A percentile compares a stretch with the other conserved stretches of the same genome.
Conservation (phyloP, 2,329 filamentous ascomycete species). For the Neonectria sp. region DNA sequence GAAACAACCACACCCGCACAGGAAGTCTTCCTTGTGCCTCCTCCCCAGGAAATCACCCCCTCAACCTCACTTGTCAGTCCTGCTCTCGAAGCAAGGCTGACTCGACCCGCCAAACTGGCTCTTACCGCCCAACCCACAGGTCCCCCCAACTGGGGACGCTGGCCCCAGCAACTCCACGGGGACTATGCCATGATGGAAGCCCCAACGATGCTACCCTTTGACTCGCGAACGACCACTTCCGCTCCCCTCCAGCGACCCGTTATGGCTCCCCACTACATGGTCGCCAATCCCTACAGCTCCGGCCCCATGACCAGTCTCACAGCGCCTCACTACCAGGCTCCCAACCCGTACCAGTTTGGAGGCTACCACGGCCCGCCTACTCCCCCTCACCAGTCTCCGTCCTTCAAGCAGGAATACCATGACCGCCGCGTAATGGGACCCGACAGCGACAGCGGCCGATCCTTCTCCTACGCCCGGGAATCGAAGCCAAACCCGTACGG, state of each 20-base stretch:
- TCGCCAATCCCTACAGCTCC: slow-evolving; percentile 61
- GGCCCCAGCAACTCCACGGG: slow-evolving; percentile 64
- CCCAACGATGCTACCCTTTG: slow-evolving; percentile 64
- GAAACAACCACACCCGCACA: slow-evolving; percentile 19
- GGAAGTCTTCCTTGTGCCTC: slow-evolving; percentile 24
- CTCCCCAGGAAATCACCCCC: slow-evolving; percentile 17
- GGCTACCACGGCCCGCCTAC: slow-evolving; percentile 57
- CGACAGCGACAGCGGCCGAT: slow-evolving; percentile 43
- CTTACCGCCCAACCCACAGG: slow-evolving; percentile 62
- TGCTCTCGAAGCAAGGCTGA: slow-evolving; percentile 46
- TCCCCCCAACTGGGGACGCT: slow-evolving; percentile 68
- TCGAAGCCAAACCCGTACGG: slow-evolving; percentile 48
- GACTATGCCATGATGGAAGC: slow-evolving; percentile 67
- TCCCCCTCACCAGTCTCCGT: slow-evolving; percentile 51
- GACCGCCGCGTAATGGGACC: slow-evolving; percentile 48
- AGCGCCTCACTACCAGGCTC: slow-evolving; percentile 59
- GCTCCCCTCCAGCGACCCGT: slow-evolving; percentile 60
- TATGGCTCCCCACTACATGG: slow-evolving; percentile 64
- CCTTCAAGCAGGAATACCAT: slow-evolving; percentile 53
- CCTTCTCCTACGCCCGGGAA: slow-evolving; percentile 45
- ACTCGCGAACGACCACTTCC: slow-evolving; percentile 57
- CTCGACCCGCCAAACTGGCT: slow-evolving; percentile 57
- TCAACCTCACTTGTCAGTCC: slow-evolving; percentile 38
- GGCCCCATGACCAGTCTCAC: slow-evolving; percentile 60
- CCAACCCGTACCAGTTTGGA: slow-evolving; percentile 61